These are phyloP conservation scores for Cryptococcus deneoformans DNA, from an alignment of 1,284 basidiomycete species.

Conservation along the genomic window DNA sequence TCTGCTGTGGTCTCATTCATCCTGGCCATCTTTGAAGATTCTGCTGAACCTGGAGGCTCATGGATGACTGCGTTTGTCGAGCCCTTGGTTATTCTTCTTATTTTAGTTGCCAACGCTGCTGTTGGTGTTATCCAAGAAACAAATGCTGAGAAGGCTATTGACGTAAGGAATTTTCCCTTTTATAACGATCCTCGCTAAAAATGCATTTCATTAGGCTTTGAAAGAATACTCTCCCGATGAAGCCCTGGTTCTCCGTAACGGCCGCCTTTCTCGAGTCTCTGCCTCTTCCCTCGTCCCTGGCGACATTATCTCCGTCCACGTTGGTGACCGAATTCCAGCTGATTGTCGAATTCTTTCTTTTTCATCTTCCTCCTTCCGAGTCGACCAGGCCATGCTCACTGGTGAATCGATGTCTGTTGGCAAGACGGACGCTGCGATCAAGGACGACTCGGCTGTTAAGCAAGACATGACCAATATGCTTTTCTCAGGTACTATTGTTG, in stretches of 20 bases:
- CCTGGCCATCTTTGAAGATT: constrained; percentile 78
- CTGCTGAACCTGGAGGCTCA: constrained; percentile 58
- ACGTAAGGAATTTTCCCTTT: constrained; percentile 58
- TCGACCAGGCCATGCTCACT: constrained; percentile 93
- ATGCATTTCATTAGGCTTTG: constrained; percentile 63
- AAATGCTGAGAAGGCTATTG: constrained; percentile 92
- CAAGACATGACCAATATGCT: constrained; percentile 95
- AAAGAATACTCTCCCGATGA: constrained; percentile 95
- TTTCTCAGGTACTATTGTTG: constrained; percentile 91
- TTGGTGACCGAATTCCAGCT: constrained; percentile 92
- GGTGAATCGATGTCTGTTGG: constrained; percentile 86
- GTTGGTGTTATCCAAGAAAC: constrained; percentile 95
- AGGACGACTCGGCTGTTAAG: constrained; percentile 76
- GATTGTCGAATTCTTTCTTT: constrained; percentile 85
- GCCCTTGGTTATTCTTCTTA: constrained; percentile 86
- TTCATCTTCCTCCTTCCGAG: constrained; percentile 77
- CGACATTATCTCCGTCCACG: constrained; percentile 81
- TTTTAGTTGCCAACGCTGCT: constrained; percentile 87
- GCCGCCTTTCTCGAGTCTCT: constrained; percentile 68
- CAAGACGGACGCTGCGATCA: constrained; percentile 67
- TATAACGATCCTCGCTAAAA: neutral
- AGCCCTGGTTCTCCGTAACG: constrained; percentile 79
- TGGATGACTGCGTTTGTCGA: constrained; percentile 78
- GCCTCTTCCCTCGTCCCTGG: constrained; percentile 88
- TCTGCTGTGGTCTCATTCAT: constrained; percentile 89